A percentile compares a stretch with the other conserved stretches of the same genome.
These are phyloP conservation scores for Gomphus bonarii DNA, from an alignment of 1,284 basidiomycete genomes.

Conservation along the genomic window DNA sequence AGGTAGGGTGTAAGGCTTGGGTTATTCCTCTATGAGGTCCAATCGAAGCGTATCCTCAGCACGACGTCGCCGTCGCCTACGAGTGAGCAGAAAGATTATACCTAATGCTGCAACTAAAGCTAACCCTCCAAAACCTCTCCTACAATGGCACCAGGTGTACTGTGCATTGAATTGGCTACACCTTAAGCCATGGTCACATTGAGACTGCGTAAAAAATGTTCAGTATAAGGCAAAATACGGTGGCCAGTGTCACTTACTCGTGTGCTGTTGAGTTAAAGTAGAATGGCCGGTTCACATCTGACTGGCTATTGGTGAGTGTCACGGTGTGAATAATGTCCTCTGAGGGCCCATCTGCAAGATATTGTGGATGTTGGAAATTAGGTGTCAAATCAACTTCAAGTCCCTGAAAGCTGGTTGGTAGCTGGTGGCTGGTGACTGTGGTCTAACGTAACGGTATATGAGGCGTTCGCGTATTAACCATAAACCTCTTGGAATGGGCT, in stretches of 20 bases:
- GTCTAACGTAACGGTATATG: slow-evolving; percentile 1
- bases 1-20: neutral
- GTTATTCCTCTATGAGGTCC: neutral
- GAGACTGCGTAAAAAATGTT: neutral
- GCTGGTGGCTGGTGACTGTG: too few relatives aligned
- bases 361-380: slow-evolving; percentile 3
- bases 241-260: neutral
- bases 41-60: neutral
- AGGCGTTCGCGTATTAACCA: slow-evolving; percentile 6
- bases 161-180: neutral
- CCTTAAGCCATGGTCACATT: neutral
- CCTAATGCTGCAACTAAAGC: neutral
- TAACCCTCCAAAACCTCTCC: slow-evolving; percentile 10
- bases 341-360: neutral
- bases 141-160: slow-evolving; percentile 2
- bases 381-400: slow-evolving; percentile 2
- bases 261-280: slow-evolving; percentile 6
- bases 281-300: slow-evolving; percentile 6
- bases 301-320: neutral
- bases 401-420: neutral
- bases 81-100: neutral
- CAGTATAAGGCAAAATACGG: neutral
- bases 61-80: neutral
- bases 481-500: slow-evolving; percentile 3
- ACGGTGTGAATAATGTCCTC: slow-evolving; percentile 4